phyloP scores from a whole-genome alignment of 441 rosid genomes.

The Euphorbia schlechtendalii region DNA sequence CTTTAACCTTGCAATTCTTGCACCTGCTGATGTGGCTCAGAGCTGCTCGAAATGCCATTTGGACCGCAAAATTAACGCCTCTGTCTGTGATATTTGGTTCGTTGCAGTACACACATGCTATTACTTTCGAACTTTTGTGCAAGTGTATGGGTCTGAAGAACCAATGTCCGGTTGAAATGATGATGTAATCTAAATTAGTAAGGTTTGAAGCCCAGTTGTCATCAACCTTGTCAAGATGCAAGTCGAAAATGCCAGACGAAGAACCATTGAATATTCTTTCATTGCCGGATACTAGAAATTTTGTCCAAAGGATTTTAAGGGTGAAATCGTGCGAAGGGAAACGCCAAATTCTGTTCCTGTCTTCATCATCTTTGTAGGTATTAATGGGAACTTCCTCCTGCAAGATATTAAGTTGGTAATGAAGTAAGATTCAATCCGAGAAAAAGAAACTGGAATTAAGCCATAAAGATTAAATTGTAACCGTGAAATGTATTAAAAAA shows the following conservation, averaged over 20 bases:
- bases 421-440: too few relatives aligned
- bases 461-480: neutral
- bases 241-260: conserved; percentile 36
- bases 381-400: conserved; percentile 62
- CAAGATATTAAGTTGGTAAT: neutral
- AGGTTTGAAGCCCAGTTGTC: conserved; percentile 41
- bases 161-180: conserved; percentile 78
- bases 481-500: neutral
- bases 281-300: conserved; percentile 47
- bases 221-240: conserved; percentile 46
- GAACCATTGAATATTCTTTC: conserved; percentile 46
- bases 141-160: conserved; percentile 62
- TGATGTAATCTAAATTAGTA: conserved; percentile 39
- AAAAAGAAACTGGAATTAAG: too few relatives aligned
- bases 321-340: conserved; percentile 58
- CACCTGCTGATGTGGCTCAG: conserved; percentile 34
- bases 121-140: conserved; percentile 26
- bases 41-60: conserved; percentile 42
- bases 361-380: conserved; percentile 44
- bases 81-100: conserved; percentile 37
- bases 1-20: conserved; percentile 28
- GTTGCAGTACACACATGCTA: conserved; percentile 68
- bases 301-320: conserved; percentile 56
- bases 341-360: conserved; percentile 59
- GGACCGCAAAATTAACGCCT: conserved; percentile 34